phyloP scores from a whole-genome alignment of 2,329 filamentous ascomycete genomes.

The Fusarium praegraminearum region DNA sequence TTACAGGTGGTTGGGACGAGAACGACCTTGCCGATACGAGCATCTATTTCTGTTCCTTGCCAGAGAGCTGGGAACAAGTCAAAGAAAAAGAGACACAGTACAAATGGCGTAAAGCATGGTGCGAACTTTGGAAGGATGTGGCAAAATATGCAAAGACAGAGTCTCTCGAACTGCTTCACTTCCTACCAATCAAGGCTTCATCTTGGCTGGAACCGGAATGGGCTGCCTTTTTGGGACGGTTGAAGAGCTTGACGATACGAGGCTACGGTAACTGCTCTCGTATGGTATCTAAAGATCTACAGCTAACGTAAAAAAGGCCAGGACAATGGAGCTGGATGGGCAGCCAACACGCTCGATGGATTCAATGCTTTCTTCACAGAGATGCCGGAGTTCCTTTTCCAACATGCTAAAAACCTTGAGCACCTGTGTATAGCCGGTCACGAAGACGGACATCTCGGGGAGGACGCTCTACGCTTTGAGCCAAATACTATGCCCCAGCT shows the following conservation, averaged over 20 bases:
- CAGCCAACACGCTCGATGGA: background rate
- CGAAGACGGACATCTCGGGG: background rate
- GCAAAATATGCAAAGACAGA: background rate
- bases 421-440: background rate
- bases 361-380: conserved; percentile 4
- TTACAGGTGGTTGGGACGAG: conserved; percentile 2
- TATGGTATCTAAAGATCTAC: no score
- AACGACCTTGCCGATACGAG: background rate
- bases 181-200: conserved; percentile 16
- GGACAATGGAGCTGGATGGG: conserved; percentile 2
- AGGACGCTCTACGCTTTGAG: background rate
- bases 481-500: background rate
- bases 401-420: background rate
- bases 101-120: conserved; percentile 12
- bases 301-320: background rate
- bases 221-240: background rate
- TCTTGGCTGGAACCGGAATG: conserved; percentile 6
- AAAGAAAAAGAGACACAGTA: conserved; percentile 5
- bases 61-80: conserved; percentile 7
- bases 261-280: background rate
- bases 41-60: background rate
- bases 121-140: conserved; percentile 15
- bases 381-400: background rate
- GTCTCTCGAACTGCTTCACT: background rate
- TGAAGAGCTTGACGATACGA: conserved; percentile 1